Base-by-base conservation (phyloP, 129 eudicot species). In the Flaveria sonorensis region DNA sequence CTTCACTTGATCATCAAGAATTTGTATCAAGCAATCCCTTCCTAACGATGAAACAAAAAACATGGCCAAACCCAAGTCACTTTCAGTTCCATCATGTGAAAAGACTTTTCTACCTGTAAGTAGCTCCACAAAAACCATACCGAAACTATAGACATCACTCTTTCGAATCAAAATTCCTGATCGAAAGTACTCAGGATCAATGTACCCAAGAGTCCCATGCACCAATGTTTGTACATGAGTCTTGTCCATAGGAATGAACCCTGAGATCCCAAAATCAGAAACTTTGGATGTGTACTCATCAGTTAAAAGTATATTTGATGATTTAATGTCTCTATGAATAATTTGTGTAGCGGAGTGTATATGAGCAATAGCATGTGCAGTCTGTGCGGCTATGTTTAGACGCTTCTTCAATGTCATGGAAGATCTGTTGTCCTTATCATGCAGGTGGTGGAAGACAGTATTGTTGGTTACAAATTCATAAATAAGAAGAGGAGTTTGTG, bases 111-210 rank as follows among this genome's bases (percentile, higher is more conserved):
- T 57, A 10, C 81, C 77, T 1, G 77, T 81, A 59, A 81, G 73
- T 28, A 69, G 59, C 73, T 81, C 81, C 24, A 81, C 66, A 47
- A 75, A 77, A 75, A 81, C 67, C 76, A 81, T 81, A 2, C 85
- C 85, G 68, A 81, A 81, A 69, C 81, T 75, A 75, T 75, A 75
- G 23, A 75, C 68, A 50, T 74, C 85, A 70, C 77, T 81, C 65
- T 68, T 81, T n/a, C 60, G 68, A 0, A 73, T 81, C 65, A 75
- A 81, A 21, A 75, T 59, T 75, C 77, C 77, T 11, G 85, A 81
- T 16, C 60, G 68, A 56, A 75, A 81, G 61, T 81, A 75, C 66
- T 81, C 81, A 0, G 85, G 81, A 51, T 75, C 85, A 57, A 75
- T 81, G 40, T 75, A 81, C 70, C 84, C 81, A 1, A 74, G 71